A percentile compares a stretch with the other conserved stretches of the same genome.
These are phyloP conservation scores for Tetrapisispora iriomotensis DNA, from an alignment of 805 yeast genomes.

Conservation along the genomic window DNA sequence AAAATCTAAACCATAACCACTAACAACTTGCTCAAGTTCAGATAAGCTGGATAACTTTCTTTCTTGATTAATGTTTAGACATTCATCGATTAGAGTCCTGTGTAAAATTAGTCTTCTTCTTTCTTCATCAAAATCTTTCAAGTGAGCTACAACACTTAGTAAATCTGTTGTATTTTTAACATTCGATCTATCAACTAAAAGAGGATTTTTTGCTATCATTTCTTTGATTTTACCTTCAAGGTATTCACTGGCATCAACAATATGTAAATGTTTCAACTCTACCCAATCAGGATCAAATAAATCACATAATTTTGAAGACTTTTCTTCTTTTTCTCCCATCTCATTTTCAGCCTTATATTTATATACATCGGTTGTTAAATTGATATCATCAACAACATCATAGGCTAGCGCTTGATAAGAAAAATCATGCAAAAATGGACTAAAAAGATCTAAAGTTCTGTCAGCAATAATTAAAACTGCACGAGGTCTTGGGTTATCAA, in stretches of 20 bases:
- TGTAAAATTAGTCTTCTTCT: constrained; percentile 52
- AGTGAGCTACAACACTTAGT: constrained; percentile 62
- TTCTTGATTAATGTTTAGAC: constrained; percentile 49
- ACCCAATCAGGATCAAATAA: constrained; percentile 59
- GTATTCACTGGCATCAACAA: constrained; percentile 60
- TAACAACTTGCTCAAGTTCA: constrained; percentile 75
- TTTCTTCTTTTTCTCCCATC: constrained; percentile 34
- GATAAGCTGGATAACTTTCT: constrained; percentile 61
- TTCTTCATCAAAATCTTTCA: constrained; percentile 58
- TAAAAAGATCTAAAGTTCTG: constrained; percentile 70
- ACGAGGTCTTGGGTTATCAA: constrained; percentile 47
- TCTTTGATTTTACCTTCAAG: constrained; percentile 51
- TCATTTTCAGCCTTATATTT: constrained; percentile 49
- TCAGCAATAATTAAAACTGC: constrained; percentile 71
- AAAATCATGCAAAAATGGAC: constrained; percentile 84
- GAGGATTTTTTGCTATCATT: constrained; percentile 61
- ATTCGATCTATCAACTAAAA: constrained; percentile 57
- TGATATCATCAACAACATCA: constrained; percentile 49
- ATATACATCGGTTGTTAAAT: constrained; percentile 37
- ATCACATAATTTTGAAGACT: constrained; percentile 44
- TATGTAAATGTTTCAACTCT: constrained; percentile 61
- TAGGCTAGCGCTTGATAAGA: constrained; percentile 86
- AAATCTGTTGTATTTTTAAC: constrained; percentile 62
- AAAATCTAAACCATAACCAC: constrained; percentile 59
- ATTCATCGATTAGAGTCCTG: constrained; percentile 52